phyloP scores from a whole-genome alignment of 257 asterid species.

The Eustoma russellianum region DNA sequence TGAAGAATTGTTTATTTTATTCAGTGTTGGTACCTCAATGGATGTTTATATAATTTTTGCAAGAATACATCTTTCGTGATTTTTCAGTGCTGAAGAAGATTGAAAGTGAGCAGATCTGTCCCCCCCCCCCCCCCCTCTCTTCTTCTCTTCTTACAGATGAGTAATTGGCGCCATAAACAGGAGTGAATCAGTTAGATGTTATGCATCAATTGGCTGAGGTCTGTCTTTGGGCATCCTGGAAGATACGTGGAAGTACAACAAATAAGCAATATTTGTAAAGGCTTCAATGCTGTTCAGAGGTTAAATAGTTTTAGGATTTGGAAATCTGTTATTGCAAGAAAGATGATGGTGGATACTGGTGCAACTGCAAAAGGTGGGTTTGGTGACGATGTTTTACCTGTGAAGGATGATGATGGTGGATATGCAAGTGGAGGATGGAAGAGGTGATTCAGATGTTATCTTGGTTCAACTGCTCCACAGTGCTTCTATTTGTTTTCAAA shows the following conservation, averaged over 20 bases:
- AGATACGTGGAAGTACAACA: slow-evolving; percentile 35
- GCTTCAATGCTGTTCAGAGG: slow-evolving; percentile 34
- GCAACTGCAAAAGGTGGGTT: slow-evolving; percentile 51
- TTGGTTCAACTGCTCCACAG: neutral
- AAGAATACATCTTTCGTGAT: neutral
- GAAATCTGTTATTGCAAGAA: slow-evolving; percentile 27
- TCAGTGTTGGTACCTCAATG: neutral
- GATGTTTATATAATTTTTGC: neutral
- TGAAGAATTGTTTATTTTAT: neutral
- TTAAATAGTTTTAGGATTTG: slow-evolving; percentile 28
- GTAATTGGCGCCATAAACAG: slow-evolving; percentile 4
- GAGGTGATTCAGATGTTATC: slow-evolving; percentile 48
- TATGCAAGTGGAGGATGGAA: slow-evolving; percentile 91
- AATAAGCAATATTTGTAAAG: slow-evolving; percentile 27
- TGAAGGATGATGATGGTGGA: slow-evolving; percentile 70
- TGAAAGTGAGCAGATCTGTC: no score
- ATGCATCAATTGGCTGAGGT: slow-evolving; percentile 62
- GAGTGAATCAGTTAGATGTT: slow-evolving; percentile 56
- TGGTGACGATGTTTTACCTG: slow-evolving; percentile 31
- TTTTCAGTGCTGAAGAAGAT: no score
- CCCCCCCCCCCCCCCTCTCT: no score
- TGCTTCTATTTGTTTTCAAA: no score
- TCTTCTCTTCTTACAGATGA: slow-evolving; percentile 7
- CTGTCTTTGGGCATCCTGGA: slow-evolving; percentile 33
- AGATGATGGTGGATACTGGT: slow-evolving; percentile 86